These are phyloP conservation scores for Zygosaccharomyces sapae DNA, from an alignment of 1,139 yeast genomes.

Conservation along the genomic window DNA sequence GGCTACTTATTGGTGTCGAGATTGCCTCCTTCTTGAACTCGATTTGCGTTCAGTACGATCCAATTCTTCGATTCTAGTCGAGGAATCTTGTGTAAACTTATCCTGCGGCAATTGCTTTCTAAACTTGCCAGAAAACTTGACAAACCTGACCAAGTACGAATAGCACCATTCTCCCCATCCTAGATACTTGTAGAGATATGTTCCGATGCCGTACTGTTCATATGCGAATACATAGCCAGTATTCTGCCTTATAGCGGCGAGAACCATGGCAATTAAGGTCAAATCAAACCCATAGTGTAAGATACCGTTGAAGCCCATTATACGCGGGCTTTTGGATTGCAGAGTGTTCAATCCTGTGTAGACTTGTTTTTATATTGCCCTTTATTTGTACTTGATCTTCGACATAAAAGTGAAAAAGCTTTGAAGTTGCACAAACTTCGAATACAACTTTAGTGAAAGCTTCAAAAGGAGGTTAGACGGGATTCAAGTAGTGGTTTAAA, in stretches of 20 bases:
- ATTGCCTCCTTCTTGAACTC: not conserved
- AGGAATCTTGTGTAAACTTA: constrained; percentile 12
- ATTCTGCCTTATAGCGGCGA: constrained; percentile 61
- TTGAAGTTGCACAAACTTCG: not conserved
- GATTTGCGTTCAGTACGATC: constrained; percentile 6
- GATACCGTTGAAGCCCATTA: constrained; percentile 36
- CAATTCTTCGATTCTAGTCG: constrained; percentile 12
- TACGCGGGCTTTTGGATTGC: not conserved
- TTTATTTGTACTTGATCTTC: not conserved
- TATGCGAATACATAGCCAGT: constrained; percentile 49
- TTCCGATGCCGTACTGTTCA: constrained; percentile 44
- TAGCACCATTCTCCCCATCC: constrained; percentile 53
- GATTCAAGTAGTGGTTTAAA: not conserved
- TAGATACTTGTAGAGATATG: constrained; percentile 51
- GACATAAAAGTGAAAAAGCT: not conserved
- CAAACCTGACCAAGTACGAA: constrained; percentile 37
- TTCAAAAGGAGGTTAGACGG: not conserved
- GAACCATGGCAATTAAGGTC: constrained; percentile 53
- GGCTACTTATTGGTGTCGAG: not conserved
- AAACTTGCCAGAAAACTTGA: constrained; percentile 25
- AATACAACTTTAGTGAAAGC: not conserved
- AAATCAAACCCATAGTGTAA: constrained; percentile 46
- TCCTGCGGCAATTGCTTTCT: constrained; percentile 24
- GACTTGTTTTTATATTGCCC: not conserved
- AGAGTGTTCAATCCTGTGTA: no score